Evolutionary conservation across 2,329 filamentous ascomycete genomes (phyloP), one percentile per base, ranked within the genome.

Genomic region (Ascocoryne sarcoides): DNA sequence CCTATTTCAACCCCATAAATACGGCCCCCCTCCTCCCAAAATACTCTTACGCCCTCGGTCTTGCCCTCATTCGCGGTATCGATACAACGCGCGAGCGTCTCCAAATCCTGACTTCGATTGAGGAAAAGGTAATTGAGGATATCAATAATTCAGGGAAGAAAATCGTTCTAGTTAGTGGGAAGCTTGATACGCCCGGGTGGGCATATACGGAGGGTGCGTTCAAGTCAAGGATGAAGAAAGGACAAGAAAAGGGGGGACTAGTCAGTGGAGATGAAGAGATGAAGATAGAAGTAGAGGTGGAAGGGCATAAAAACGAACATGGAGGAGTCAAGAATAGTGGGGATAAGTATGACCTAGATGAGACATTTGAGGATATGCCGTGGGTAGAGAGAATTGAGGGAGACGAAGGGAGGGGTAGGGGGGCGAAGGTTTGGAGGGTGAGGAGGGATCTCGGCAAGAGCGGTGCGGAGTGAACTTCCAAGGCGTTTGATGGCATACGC

Each of bases 41-140:
- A 19, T 65, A 72, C 52, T 82, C 76, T 0, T 65, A 65, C 16
- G 68, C 74, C 10, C 59, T 86, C 3, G 82, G 82, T 2, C 64
- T 84, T 2, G 82, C 74, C 0, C 66, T 90, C 7, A 60, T 92
- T n/a, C 73, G 82, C 1, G 82, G 78, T 4, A 76, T 89, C 43
- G 80, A 89, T 53, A 54, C 62, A 0, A 56, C 61, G 16, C 66
- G 62, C 1, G 64, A 68, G 3, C 57, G 66, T 4, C 61, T 90
- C 3, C 79, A 87, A 43, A 53, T 90, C 1, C 56, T 88, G 2
- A 82, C 80, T 0, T 82, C 84, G 0, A 65, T 79, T 5, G 41
- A 65, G 0, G 37, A 58, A 0, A 51, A 60, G 3, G 52, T 59
- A 2, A 64, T 77, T 12, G 58, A 63, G 28, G 55, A 62, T 8